phyloP scores from a whole-genome alignment of 2,329 filamentous ascomycete species.

The Trichoderma semiorbis region DNA sequence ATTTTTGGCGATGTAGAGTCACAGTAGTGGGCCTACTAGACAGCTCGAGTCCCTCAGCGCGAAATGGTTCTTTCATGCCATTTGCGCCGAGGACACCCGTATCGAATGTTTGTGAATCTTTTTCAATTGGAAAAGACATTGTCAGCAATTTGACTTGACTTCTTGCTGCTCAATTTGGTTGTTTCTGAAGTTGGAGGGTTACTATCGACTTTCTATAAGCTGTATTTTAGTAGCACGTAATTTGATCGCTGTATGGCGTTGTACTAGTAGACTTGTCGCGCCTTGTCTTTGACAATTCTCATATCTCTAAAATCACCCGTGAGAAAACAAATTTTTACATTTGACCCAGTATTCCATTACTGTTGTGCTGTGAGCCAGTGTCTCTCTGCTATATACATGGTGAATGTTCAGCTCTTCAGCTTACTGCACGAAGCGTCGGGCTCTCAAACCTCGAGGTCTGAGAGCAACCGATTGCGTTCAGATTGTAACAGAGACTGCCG shows the following conservation, averaged over 20 bases:
- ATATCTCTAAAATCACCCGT: not conserved
- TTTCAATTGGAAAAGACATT: not conserved
- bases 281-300: not conserved
- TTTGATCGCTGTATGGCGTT: not conserved
- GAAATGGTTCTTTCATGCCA: not conserved
- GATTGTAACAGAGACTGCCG: too few species aligned
- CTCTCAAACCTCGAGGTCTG: rapidly evolving
- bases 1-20: slow-evolving; percentile 24
- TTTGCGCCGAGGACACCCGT: not conserved
- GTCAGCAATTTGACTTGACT: not conserved
- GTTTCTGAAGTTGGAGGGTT: not conserved
- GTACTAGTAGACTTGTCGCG: not conserved
- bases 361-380: not conserved
- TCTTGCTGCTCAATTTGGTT: not conserved
- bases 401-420: not conserved
- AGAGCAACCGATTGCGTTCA: not conserved
- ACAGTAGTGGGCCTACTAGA: not conserved
- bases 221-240: not conserved
- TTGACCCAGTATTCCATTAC: not conserved
- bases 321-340: not conserved
- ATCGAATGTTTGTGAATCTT: not conserved
- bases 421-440: not conserved
- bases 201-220: not conserved
- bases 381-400: not conserved
- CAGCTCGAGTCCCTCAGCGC: not conserved